Percentiles rank a stretch among this genome's conserved stretches.
phyloP scores from a whole-genome alignment of 1,284 basidiomycete genomes.

The Cutaneotrichosporon cyanovorans region DNA sequence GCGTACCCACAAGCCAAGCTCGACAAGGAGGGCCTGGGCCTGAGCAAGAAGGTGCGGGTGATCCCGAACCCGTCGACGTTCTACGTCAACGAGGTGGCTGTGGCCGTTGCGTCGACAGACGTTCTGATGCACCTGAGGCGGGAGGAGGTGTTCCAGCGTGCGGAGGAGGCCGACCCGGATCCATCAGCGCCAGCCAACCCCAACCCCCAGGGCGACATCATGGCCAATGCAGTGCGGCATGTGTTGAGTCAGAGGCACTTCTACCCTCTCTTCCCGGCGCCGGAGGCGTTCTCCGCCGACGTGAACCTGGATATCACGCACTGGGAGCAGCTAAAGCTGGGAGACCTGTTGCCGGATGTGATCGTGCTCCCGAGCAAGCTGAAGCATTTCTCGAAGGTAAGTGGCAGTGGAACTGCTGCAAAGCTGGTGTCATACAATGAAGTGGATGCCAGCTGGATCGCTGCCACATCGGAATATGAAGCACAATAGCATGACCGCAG shows the following conservation, averaged over 20 bases:
- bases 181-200: slow-evolving; percentile 24
- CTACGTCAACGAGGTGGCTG: slow-evolving; percentile 71
- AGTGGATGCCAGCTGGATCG: too few species aligned
- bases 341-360: slow-evolving; percentile 60
- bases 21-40: slow-evolving; percentile 44
- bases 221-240: slow-evolving; percentile 71
- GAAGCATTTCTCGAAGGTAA: slow-evolving; percentile 76
- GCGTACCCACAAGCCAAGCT: slow-evolving; percentile 83
- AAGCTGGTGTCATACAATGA: too few species aligned
- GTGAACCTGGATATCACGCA: slow-evolving; percentile 84
- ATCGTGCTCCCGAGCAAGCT: slow-evolving; percentile 75
- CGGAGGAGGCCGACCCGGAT: slow-evolving; percentile 57
- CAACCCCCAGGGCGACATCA: slow-evolving; percentile 58
- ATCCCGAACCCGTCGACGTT: slow-evolving; percentile 84
- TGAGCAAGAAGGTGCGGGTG: slow-evolving; percentile 59
- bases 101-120: slow-evolving; percentile 75
- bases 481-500: too few species aligned
- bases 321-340: slow-evolving; percentile 44
- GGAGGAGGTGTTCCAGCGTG: slow-evolving; percentile 70
- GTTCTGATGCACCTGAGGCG: slow-evolving; percentile 78
- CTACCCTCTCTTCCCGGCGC: slow-evolving; percentile 89
- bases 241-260: slow-evolving; percentile 83
- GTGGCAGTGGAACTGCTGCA: too few species aligned
- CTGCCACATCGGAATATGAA: too few species aligned
- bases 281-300: slow-evolving; percentile 62